phyloP scores from a whole-genome alignment of 2,329 filamentous ascomycete species.

The Hypoxylon sp. region DNA sequence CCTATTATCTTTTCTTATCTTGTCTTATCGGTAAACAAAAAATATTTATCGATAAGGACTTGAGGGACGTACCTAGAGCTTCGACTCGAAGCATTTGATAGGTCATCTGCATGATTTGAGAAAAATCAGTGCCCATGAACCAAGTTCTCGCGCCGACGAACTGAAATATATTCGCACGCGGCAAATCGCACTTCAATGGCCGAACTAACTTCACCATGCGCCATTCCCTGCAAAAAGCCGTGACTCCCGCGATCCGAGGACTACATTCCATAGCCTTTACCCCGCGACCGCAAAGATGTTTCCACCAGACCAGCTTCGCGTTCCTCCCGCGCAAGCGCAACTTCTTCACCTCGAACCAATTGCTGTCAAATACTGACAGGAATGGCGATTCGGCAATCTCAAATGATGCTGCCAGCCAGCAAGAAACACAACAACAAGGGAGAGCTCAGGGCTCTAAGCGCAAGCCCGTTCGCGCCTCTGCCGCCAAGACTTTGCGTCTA shows the following conservation, averaged over 20 bases:
- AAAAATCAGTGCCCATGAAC: constrained; percentile 12
- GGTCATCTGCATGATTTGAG: background rate
- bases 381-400: constrained; percentile 23
- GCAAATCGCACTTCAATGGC: constrained; percentile 46
- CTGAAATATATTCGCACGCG: constrained; percentile 22
- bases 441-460: constrained; percentile 58
- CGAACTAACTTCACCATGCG: constrained; percentile 49
- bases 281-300: constrained; percentile 54
- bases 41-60: constrained; percentile 27
- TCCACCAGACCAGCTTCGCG: constrained; percentile 64
- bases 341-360: constrained; percentile 77
- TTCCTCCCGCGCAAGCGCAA: constrained; percentile 68
- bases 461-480: constrained; percentile 62
- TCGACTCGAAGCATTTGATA: constrained; percentile 1
- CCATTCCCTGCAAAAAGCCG: constrained; percentile 49
- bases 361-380: constrained; percentile 61
- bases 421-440: constrained; percentile 22
- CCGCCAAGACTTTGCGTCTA: constrained; percentile 79
- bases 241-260: constrained; percentile 45
- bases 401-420: constrained; percentile 19
- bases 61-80: background rate
- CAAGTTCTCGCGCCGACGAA: constrained; percentile 1
- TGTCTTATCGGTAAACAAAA: background rate
- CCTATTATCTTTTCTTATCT: background rate
- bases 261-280: constrained; percentile 54